These are phyloP conservation scores for Alternaria ventricosa DNA, from an alignment of 2,329 filamentous ascomycete species.

Conservation along the genomic window DNA sequence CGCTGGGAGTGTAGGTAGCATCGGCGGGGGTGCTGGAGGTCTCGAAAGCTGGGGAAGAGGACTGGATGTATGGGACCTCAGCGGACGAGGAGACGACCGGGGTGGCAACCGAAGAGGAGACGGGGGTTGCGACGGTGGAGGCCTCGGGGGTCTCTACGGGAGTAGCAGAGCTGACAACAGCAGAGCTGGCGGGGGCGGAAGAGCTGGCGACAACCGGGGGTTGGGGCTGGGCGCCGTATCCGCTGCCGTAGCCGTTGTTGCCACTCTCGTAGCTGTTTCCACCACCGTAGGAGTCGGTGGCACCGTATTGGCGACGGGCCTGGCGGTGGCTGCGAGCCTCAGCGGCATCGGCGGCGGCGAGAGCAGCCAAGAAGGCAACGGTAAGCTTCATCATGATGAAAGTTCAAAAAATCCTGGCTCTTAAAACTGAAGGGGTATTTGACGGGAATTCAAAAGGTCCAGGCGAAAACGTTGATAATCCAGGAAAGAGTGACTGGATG, in stretches of 20 bases:
- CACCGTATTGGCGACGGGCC: conserved; percentile 35
- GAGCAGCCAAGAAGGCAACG: conserved; percentile 40
- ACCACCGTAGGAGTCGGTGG: neutral
- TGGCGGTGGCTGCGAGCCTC: conserved; percentile 39
- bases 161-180: conserved; percentile 9
- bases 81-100: neutral
- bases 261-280: neutral
- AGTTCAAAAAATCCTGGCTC: conserved; percentile 30
- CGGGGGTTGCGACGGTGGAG: neutral
- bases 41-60: conserved; percentile 8
- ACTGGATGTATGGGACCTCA: conserved; percentile 12
- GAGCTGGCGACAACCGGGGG: neutral
- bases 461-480: conserved; percentile 33
- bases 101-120: conserved; percentile 1
- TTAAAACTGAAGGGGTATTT: conserved; percentile 30
- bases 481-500: conserved; percentile 49
- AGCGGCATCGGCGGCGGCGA: conserved; percentile 40
- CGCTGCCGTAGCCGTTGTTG: neutral
- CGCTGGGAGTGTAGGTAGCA: conserved; percentile 11
- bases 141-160: conserved; percentile 3
- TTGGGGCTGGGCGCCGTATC: conserved; percentile 8
- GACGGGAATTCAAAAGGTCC: conserved; percentile 23
- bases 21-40: conserved; percentile 13
- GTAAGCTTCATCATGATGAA: conserved; percentile 40
- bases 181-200: conserved; percentile 9